phyloP scores from a whole-genome alignment of 1,284 basidiomycete species.

The Dichomitus squalens region DNA sequence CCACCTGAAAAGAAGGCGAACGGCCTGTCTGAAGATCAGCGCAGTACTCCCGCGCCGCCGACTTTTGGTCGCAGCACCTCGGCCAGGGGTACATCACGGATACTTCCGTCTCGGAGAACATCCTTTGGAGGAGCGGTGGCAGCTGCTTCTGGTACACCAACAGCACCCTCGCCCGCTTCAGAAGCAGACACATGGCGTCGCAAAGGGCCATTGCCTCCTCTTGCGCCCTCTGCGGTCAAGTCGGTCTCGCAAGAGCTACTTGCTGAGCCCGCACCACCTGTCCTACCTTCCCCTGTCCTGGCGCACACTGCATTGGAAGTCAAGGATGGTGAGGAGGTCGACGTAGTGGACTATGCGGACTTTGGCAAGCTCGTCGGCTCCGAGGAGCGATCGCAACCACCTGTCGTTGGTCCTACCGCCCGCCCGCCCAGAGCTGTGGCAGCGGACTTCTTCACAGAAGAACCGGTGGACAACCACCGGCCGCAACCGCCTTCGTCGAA shows the following conservation, averaged over 20 bases:
- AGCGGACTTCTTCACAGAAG: slow-evolving; percentile 69
- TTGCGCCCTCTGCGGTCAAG: slow-evolving; percentile 31
- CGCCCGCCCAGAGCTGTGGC: slow-evolving; percentile 52
- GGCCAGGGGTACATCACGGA: slow-evolving; percentile 28
- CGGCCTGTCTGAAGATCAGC: slow-evolving; percentile 7
- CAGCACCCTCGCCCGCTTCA: slow-evolving; percentile 33
- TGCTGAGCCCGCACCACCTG: slow-evolving; percentile 7
- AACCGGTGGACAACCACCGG: slow-evolving; percentile 19
- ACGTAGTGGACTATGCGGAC: slow-evolving; percentile 78
- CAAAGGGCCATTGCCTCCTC: slow-evolving; percentile 36
- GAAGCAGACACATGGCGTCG: slow-evolving; percentile 66
- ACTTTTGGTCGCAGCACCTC: slow-evolving; percentile 37
- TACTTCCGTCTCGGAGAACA: slow-evolving; percentile 30
- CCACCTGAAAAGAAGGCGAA: slow-evolving; percentile 5
- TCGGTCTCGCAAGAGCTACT: slow-evolving; percentile 27
- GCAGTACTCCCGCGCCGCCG: slow-evolving; percentile 11
- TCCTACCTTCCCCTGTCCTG: slow-evolving; percentile 38
- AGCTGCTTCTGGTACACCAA: slow-evolving; percentile 2
- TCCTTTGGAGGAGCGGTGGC: slow-evolving; percentile 30
- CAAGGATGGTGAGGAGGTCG: slow-evolving; percentile 59
- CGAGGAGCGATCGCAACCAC: slow-evolving; percentile 30
- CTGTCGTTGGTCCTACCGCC: slow-evolving; percentile 5
- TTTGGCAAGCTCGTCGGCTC: slow-evolving; percentile 66
- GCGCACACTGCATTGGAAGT: slow-evolving; percentile 51
- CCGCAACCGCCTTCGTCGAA: slow-evolving; percentile 26